These are phyloP conservation scores for Lactarius psammicola DNA, from an alignment of 768 basidiomycete genomes.

Conservation along the genomic window DNA sequence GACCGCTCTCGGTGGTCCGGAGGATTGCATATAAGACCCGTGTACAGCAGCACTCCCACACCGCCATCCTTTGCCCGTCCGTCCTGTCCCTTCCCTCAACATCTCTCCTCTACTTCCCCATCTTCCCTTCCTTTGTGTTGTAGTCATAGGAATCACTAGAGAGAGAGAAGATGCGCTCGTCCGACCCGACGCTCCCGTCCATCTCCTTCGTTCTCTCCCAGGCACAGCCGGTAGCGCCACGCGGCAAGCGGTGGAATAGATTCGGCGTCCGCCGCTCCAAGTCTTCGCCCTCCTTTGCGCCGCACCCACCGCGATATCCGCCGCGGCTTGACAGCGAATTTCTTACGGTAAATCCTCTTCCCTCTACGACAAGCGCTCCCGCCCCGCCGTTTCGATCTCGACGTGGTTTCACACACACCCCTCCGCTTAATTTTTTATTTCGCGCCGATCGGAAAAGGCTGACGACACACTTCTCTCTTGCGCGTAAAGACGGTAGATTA, in stretches of 20 bases:
- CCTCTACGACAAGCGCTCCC: not conserved
- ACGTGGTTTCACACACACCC: not conserved
- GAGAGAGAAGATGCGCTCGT: slow-evolving; percentile 21
- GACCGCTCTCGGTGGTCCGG: not conserved
- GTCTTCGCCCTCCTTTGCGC: slow-evolving; percentile 20
- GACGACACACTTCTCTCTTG: no score
- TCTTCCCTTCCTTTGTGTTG: not conserved
- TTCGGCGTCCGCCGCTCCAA: slow-evolving; percentile 12
- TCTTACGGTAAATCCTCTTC: slow-evolving; percentile 18
- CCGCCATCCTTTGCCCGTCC: not conserved
- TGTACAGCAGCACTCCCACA: not conserved
- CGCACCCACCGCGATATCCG: slow-evolving; percentile 27
- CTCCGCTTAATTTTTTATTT: not conserved
- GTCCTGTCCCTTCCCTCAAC: not conserved
- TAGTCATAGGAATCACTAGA: not conserved
- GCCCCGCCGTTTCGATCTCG: not conserved
- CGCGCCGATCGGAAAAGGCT: slow-evolving; percentile 1
- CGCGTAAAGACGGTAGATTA: slow-evolving; percentile 28
- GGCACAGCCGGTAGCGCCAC: not conserved
- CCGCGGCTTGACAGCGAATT: slow-evolving; percentile 27
- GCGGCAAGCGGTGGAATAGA: slow-evolving; percentile 1
- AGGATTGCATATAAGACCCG: not conserved
- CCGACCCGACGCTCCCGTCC: slow-evolving; percentile 26
- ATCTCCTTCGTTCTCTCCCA: slow-evolving; percentile 28
- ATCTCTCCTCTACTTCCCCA: not conserved